phyloP scores from a whole-genome alignment of 805 yeast genomes.

The Pichia exigua region DNA sequence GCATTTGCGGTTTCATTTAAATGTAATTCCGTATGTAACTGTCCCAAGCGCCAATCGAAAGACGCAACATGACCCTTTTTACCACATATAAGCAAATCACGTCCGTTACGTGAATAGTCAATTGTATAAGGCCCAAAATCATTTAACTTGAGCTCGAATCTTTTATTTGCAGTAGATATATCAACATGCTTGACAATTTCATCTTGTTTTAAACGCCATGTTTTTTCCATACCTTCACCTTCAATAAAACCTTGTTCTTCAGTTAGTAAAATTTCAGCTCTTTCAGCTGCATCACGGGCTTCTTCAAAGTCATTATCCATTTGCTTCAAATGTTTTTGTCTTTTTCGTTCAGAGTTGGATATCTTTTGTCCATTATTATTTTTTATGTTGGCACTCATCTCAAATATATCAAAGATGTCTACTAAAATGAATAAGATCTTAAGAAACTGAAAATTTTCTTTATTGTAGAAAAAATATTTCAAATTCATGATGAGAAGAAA shows the following conservation, averaged over 20 bases:
- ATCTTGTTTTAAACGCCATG: slow-evolving; percentile 74
- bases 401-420: not conserved
- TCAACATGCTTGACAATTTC: slow-evolving; percentile 77
- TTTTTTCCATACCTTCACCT: slow-evolving; percentile 93
- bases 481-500: not conserved
- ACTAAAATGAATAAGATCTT: not conserved
- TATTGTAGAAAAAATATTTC: no score
- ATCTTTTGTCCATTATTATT: not conserved
- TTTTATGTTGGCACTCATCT: not conserved
- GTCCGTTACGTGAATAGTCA: slow-evolving; percentile 83
- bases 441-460: not conserved
- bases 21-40: slow-evolving; percentile 70
- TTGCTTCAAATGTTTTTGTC: slow-evolving; percentile 39
- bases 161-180: slow-evolving; percentile 62
- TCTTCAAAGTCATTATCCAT: slow-evolving; percentile 66
- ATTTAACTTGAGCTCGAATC: slow-evolving; percentile 60
- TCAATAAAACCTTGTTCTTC: slow-evolving; percentile 85
- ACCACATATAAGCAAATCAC: slow-evolving; percentile 79
- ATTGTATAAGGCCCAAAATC: slow-evolving; percentile 82
- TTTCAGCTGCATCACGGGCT: slow-evolving; percentile 77
- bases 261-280: slow-evolving; percentile 75
- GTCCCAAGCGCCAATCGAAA: slow-evolving; percentile 91
- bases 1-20: slow-evolving; percentile 86
- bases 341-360: not conserved
- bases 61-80: slow-evolving; percentile 91